Evolutionary conservation across 2,329 filamentous ascomycete genomes (phyloP).

Genomic region (Phaeosphaeria sp.): DNA sequence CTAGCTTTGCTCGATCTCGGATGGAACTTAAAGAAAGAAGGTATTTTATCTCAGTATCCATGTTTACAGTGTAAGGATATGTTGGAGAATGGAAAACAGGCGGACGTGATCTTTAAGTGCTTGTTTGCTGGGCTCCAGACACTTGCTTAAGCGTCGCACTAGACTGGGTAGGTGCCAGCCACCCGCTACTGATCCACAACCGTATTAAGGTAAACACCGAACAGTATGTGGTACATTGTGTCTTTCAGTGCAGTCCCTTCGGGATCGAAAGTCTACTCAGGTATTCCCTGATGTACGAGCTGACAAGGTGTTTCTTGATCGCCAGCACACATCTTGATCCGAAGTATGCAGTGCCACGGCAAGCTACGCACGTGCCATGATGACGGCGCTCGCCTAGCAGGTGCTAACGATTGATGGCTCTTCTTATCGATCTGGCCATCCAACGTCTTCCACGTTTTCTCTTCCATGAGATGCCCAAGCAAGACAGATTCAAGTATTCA

Average conservation of each 20-base stretch:
- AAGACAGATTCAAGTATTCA: no score
- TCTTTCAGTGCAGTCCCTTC: neutral
- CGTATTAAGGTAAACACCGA: no score
- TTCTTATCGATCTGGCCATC: no score
- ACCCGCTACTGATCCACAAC: no score
- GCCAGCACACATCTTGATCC: neutral
- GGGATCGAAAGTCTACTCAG: no score
- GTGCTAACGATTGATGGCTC: neutral
- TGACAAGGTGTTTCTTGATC: neutral
- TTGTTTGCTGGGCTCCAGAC: neutral
- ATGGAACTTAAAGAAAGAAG: conserved; percentile 34
- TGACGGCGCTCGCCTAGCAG: neutral
- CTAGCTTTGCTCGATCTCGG: conserved; percentile 34
- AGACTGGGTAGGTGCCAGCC: no score
- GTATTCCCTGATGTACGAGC: neutral
- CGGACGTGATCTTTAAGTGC: neutral
- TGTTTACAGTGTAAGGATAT: neutral
- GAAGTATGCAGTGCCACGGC: neutral
- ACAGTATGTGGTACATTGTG: neutral
- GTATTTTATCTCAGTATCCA: conserved; percentile 33
- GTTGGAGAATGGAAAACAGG: neutral
- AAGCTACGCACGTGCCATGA: neutral
- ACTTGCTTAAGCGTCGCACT: neutral
- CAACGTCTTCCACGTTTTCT: no score
- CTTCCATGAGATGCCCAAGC: no score